These are phyloP conservation scores for Sugiyamaella smithiae DNA, from an alignment of 805 yeast species.

Conservation along the genomic window DNA sequence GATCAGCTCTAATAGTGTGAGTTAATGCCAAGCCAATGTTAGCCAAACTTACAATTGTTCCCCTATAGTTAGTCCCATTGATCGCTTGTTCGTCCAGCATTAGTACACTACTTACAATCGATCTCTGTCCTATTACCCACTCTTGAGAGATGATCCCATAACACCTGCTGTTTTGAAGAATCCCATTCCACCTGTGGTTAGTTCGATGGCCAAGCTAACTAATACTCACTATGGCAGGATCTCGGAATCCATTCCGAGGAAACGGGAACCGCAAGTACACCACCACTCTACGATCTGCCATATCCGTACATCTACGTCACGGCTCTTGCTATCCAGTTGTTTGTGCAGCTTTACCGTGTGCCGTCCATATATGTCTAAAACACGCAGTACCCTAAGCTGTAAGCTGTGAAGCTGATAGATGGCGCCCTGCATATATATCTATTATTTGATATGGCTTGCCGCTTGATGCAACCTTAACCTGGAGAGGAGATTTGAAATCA, in stretches of 20 bases:
- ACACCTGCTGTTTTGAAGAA: conserved; percentile 30
- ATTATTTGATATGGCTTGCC: no score
- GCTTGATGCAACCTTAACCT: no score
- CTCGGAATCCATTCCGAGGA: conserved; percentile 40
- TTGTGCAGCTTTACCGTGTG: no score
- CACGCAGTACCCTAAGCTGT: no score
- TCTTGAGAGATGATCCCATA: conserved; percentile 36
- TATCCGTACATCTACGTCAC: no score
- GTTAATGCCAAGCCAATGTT: background rate
- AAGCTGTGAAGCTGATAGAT: no score
- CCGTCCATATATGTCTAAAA: no score
- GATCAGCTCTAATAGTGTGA: conserved; percentile 33
- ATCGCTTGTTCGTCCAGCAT: background rate
- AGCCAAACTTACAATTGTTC: conserved; percentile 11
- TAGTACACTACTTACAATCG: conserved; percentile 29
- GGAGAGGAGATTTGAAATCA: no score
- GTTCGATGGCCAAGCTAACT: background rate
- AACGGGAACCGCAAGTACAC: conserved; percentile 47
- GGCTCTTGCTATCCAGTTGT: no score
- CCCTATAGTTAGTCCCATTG: conserved; percentile 10
- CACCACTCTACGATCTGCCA: conserved; percentile 10
- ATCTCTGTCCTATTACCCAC: conserved; percentile 34
- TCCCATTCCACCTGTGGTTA: conserved; percentile 32
- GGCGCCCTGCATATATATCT: no score
- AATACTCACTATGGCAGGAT: conserved; percentile 35